Evolutionary conservation across 1,284 basidiomycete species (phyloP).

Genomic region (Trametes polyzona): DNA sequence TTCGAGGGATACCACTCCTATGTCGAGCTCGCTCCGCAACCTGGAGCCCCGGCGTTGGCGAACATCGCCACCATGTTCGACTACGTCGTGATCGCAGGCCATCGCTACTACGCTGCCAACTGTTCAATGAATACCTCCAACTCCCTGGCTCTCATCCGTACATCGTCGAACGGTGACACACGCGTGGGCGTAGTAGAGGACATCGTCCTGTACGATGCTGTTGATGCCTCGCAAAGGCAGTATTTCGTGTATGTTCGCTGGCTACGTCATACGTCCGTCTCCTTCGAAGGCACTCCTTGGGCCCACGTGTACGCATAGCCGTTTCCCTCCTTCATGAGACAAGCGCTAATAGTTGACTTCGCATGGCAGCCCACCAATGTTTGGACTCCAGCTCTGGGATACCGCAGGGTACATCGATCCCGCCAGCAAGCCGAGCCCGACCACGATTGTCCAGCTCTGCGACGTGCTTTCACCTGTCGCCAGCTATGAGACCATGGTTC

Average conservation of each 20-base stretch:
- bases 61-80: constrained; percentile 25
- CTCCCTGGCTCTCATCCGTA: constrained; percentile 5
- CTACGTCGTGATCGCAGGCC: constrained; percentile 25
- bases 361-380: neutral
- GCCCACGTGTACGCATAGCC: neutral
- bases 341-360: too few species aligned
- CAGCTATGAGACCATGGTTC: neutral
- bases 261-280: neutral
- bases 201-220: neutral
- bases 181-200: neutral
- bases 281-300: neutral
- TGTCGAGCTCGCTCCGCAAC: neutral
- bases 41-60: neutral
- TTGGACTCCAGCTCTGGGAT: neutral
- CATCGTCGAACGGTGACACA: neutral
- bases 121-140: neutral
- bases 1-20: neutral
- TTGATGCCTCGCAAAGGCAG: neutral
- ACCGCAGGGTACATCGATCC: neutral
- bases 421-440: neutral
- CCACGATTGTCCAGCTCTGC: neutral
- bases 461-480: neutral
- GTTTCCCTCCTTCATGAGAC: too few species aligned
- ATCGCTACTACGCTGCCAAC: constrained; percentile 22
- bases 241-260: neutral